Evolutionary conservation across 2,329 filamentous ascomycete species (phyloP).

Genomic region (Cercospora janseana): DNA sequence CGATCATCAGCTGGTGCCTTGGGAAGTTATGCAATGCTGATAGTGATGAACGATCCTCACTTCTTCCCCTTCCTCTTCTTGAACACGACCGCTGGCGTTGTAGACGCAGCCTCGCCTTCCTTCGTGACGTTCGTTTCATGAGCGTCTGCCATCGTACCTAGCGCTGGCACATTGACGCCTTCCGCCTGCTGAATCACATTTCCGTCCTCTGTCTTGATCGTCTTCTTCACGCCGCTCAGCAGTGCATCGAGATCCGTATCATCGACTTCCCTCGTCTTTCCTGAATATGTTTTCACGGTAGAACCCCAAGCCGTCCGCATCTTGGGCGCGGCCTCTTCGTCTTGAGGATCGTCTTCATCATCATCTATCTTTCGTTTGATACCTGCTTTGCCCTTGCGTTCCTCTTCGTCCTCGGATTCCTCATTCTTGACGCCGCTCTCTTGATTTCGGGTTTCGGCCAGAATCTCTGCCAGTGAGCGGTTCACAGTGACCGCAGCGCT

Average conservation of each 20-base stretch:
- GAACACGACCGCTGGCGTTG: conserved; percentile 62
- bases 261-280: conserved; percentile 48
- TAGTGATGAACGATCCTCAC: conserved; percentile 30
- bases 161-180: conserved; percentile 34
- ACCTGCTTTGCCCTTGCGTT: conserved; percentile 52
- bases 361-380: conserved; percentile 63
- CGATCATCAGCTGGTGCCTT: no score
- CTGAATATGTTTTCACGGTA: conserved; percentile 47
- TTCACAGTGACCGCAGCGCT: conserved; percentile 20
- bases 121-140: conserved; percentile 2
- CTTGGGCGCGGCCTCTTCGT: conserved; percentile 47
- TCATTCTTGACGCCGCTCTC: conserved; percentile 44
- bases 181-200: conserved; percentile 32
- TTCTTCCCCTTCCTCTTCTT: conserved; percentile 67
- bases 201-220: conserved; percentile 35
- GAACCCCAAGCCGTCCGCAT: conserved; percentile 45
- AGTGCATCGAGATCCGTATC: conserved; percentile 63
- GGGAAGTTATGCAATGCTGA: no score
- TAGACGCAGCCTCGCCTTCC: conserved; percentile 30
- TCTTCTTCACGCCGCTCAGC: conserved; percentile 38
- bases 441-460: conserved; percentile 44
- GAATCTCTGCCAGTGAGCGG: conserved; percentile 47
- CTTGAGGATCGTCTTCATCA: conserved; percentile 60
- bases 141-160: conserved; percentile 27
- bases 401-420: conserved; percentile 43